phyloP scores from a whole-genome alignment of 106 monocot species.

The Alisma plantagoaquatica region DNA sequence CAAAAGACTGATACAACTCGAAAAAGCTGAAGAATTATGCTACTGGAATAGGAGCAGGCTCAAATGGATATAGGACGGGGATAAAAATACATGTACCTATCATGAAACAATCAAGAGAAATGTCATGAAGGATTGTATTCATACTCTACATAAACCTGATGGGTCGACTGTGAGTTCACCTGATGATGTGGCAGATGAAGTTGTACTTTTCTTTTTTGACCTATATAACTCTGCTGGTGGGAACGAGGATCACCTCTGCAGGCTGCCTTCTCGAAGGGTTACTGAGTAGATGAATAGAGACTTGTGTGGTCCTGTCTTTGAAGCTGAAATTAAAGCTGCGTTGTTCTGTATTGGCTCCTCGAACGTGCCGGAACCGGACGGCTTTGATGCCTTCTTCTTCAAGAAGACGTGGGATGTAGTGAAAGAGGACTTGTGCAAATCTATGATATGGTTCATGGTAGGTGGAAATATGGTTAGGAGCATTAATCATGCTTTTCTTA shows the following conservation, averaged over 20 bases:
- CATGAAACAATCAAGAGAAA: not conserved
- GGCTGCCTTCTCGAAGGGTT: not conserved
- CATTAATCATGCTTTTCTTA: not conserved
- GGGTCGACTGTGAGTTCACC: not conserved
- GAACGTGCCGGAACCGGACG: not conserved
- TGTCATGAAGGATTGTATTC: not conserved
- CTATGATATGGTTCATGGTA: not conserved
- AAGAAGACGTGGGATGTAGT: not conserved
- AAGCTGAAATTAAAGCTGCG: not conserved
- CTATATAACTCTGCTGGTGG: not conserved
- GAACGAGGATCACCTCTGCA: not conserved
- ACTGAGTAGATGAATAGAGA: not conserved
- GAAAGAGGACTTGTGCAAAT: not conserved
- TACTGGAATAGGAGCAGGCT: not conserved
- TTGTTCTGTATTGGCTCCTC: not conserved
- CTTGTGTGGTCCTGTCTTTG: not conserved
- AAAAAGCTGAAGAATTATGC: not conserved
- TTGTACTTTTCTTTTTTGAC: not conserved
- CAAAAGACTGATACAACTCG: not conserved
- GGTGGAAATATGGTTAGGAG: not conserved
- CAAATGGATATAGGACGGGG: not conserved
- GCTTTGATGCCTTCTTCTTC: not conserved
- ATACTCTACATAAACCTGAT: not conserved
- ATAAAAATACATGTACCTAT: not conserved
- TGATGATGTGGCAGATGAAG: not conserved